A percentile compares a stretch with the other conserved stretches of the same genome.
These are phyloP conservation scores for Dalbergia cultrata DNA, from an alignment of 306 rosid species.

Conservation along the genomic window DNA sequence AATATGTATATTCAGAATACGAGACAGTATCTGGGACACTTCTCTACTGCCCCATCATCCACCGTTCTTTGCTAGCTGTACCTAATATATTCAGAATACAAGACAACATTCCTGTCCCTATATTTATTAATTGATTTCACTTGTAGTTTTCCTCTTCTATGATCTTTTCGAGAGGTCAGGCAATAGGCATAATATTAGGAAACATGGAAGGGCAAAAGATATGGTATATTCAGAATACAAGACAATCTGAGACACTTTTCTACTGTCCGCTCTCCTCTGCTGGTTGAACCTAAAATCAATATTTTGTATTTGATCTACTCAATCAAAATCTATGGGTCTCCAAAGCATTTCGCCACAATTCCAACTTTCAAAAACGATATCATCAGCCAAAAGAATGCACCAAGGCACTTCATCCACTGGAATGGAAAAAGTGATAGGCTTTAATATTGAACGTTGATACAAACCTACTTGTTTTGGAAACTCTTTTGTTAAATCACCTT, in stretches of 20 bases:
- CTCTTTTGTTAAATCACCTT: background rate
- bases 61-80: background rate
- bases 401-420: background rate
- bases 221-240: conserved; percentile 10
- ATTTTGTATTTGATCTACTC: conserved; percentile 69
- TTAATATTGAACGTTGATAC: background rate
- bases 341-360: background rate
- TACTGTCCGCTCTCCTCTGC: background rate
- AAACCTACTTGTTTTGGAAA: background rate
- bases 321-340: background rate
- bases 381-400: background rate
- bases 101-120: conserved; percentile 15
- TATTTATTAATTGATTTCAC: conserved; percentile 38
- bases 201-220: background rate
- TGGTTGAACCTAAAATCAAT: background rate
- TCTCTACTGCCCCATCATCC: background rate
- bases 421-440: conserved; percentile 1
- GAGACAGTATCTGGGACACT: conserved; percentile 1
- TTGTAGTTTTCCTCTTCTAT: conserved; percentile 7
- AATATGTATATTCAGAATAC: background rate
- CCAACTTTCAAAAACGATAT: conserved; percentile 17
- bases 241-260: background rate
- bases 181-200: conserved; percentile 21
- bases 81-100: background rate
- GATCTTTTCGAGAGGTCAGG: conserved; percentile 16